Percentiles rank a stretch among this genome's conserved stretches.
phyloP scores from a whole-genome alignment of 1,284 basidiomycete species.

The Cronartium quercuum region DNA sequence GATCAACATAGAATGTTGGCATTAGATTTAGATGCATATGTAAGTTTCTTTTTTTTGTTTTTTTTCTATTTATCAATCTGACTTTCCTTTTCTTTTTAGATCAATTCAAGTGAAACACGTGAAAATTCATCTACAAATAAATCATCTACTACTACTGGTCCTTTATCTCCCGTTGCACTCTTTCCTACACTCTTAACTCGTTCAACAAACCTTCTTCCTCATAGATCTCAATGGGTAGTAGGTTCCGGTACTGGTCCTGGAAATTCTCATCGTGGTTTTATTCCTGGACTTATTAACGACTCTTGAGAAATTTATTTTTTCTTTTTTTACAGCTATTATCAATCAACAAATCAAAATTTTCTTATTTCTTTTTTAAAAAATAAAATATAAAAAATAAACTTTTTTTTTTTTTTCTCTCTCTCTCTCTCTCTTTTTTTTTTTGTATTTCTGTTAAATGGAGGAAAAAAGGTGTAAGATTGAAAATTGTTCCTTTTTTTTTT shows the following conservation, averaged over 20 bases:
- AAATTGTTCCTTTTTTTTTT: no score
- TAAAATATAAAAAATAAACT: no score
- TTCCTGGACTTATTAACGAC: slow-evolving; percentile 3
- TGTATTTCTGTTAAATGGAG: no score
- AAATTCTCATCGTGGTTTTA: slow-evolving; percentile 16
- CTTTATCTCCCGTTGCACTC: slow-evolving; percentile 5
- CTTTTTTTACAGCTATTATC: no score
- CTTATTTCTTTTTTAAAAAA: not conserved
- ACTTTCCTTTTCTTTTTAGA: not conserved
- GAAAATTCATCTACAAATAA: not conserved
- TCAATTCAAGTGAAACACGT: slow-evolving; percentile 19
- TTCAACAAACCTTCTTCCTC: not conserved
- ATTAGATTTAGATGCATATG: slow-evolving; percentile 24
- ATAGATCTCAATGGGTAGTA: slow-evolving; percentile 13
- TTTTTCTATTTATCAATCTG: not conserved
- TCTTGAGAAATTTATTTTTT: no score
- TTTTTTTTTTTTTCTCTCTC: no score
- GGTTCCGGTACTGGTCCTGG: slow-evolving; percentile 14
- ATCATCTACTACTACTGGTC: not conserved
- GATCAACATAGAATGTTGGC: slow-evolving; percentile 22
- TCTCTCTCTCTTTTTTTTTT: no score
- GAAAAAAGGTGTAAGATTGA: no score
- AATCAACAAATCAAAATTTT: not conserved
- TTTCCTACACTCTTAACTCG: slow-evolving; percentile 5
- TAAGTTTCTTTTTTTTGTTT: not conserved